phyloP scores from a whole-genome alignment of 352 stramenopile species.

The Phytophthora quininea region DNA sequence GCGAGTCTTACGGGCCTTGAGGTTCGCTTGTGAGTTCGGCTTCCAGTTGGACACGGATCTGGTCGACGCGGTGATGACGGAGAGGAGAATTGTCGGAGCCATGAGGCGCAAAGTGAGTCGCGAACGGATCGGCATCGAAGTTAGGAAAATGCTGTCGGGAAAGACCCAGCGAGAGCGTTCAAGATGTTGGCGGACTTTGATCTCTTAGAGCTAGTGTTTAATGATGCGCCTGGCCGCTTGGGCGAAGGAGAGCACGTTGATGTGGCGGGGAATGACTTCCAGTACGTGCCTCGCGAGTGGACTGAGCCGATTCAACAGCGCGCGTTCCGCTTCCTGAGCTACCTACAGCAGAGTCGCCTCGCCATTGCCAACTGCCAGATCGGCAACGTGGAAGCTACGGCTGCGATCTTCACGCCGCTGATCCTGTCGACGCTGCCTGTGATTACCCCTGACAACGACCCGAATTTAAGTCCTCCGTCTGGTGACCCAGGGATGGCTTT shows the following conservation, averaged over 20 bases:
- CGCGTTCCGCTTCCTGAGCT: constrained; percentile 39
- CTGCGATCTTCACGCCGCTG: constrained; percentile 58
- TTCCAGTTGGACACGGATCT: constrained; percentile 93
- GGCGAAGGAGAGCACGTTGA: constrained; percentile 14
- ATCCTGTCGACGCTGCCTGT: constrained; percentile 36
- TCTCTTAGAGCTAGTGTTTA: constrained; percentile 78
- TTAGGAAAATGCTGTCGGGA: constrained; percentile 81
- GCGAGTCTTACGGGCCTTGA: constrained; percentile 93
- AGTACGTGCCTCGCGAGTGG: constrained; percentile 38
- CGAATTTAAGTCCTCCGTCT: constrained; percentile 4
- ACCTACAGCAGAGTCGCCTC: constrained; percentile 57
- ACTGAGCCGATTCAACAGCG: constrained; percentile 37
- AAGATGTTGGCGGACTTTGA: constrained; percentile 55
- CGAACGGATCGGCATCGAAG: constrained; percentile 90
- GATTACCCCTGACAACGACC: constrained; percentile 19
- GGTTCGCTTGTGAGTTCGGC: constrained; percentile 96
- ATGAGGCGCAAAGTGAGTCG: constrained; percentile 88
- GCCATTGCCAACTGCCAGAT: constrained; percentile 49
- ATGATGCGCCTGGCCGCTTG: constrained; percentile 32
- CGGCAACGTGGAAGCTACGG: constrained; percentile 61
- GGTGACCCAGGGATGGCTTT: constrained; percentile 9
- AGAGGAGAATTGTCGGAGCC: constrained; percentile 65
- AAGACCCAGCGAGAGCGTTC: constrained; percentile 64
- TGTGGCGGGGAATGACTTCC: constrained; percentile 13
- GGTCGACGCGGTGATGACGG: constrained; percentile 45